Evolutionary conservation across 1,284 basidiomycete species (phyloP).

Genomic region (Cryptococcus deneoformans): DNA sequence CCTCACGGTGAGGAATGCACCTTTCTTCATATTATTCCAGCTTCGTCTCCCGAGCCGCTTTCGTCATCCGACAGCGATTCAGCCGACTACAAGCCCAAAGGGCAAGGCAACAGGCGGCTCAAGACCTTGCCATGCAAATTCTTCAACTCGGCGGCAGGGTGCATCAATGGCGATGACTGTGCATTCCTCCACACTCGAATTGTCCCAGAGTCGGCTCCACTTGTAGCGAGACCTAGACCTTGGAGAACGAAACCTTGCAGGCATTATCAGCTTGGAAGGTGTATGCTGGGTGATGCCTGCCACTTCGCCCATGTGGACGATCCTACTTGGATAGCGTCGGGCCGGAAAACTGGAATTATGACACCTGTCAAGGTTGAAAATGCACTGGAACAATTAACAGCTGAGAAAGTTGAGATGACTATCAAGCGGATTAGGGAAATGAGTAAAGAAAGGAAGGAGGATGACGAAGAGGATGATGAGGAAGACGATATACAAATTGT

Average conservation of each 20-base stretch:
- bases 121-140: conserved; percentile 38
- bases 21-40: conserved; percentile 26
- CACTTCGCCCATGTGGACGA: conserved; percentile 46
- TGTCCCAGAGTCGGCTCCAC: conserved; percentile 27
- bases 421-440: conserved; percentile 3
- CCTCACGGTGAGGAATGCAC: conserved; percentile 43
- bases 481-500: conserved; percentile 36
- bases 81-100: not conserved
- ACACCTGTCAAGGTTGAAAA: conserved; percentile 8
- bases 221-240: conserved; percentile 34
- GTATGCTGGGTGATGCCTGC: conserved; percentile 43
- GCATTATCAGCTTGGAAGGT: conserved; percentile 42
- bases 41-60: conserved; percentile 8
- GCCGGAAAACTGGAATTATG: conserved; percentile 13
- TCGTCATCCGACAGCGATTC: conserved; percentile 11
- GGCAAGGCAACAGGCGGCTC: conserved; percentile 11
- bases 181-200: conserved; percentile 41
- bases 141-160: conserved; percentile 45
- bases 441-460: not conserved
- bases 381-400: not conserved
- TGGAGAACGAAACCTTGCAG: conserved; percentile 45
- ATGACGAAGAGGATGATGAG: conserved; percentile 18
- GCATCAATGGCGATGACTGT: conserved; percentile 37
- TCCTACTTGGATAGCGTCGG: conserved; percentile 15
- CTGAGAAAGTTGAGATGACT: conserved; percentile 6